Evolutionary conservation across 2,329 filamentous ascomycete genomes (phyloP), one percentile per base, ranked within the genome.

Genomic region (Xylariaceae sp.): DNA sequence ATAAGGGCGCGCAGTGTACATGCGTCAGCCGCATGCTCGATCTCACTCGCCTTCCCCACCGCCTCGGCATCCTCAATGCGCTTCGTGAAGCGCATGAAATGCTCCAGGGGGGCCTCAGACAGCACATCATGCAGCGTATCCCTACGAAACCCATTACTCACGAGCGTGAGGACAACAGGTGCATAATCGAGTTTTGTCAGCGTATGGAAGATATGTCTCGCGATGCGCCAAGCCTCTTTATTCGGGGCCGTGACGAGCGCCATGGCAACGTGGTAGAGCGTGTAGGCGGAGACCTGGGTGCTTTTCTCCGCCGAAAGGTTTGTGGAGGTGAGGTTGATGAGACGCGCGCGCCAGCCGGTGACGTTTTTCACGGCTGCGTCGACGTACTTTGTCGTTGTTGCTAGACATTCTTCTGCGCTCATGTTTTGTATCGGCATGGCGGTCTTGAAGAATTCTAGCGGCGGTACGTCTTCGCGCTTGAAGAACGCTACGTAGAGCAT

Each of bases 1-100:
- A 71, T 51, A 10, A 73, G 51, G 13, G 72, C 76, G 6, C 71
- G 65, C n/a, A 76, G 62, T 0, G 75, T 76, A 9, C 74, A 71
- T 1, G 70, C 71, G 58, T 78, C 69, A 11, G 75, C 71, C 49
- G 63, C 64, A 5, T 55, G 56, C 13, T 56, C 58, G 45, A 48
- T 55, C 10, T 37, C 39, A 47, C 35, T 53, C 4, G 9, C 45
- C 45, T 35, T 56, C 18, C 49, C 37, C 3, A 4, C 49, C 34
- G 48, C n/a, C 51, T 58, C 52, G 39, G 11, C 60, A 10, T 58
- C 59, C 52, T 65, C 57, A 61, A 73, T 70, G 35, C 58, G 65
- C n/a, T 37, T 35, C 18, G 63, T 18, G 56, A 52, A 56, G 50
- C 50, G 15, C n/a, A 13, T 51, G 56, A 72, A 69, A 8, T 64